Evolutionary conservation across 2,329 filamentous ascomycete genomes (phyloP), one percentile per base, ranked within the genome.

Genomic region (Venturia aucupariae): DNA sequence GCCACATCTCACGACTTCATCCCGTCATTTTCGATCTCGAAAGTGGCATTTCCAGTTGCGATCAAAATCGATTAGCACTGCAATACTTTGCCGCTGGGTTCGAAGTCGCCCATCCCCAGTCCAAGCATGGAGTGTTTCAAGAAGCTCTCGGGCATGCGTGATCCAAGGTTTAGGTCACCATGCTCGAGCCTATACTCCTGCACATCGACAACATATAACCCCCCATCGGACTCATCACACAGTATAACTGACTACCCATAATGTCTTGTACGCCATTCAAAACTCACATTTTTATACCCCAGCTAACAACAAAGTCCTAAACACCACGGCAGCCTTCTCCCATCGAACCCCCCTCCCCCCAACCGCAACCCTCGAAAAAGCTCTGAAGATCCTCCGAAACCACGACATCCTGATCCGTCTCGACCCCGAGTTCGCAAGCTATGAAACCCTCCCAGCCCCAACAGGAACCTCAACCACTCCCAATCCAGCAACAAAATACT

Each of bases 331-430:
- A 13, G 72, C 66, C 10, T 70, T 75, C 15, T 69, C 71, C 67
- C 73, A 75, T 66, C 68, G 72, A 60, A 75, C 73, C 22, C 70
- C 69, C 32, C 69, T 76, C 35, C 73, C 73, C 1, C 48, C 67
- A 8, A 64, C 67, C n/a, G 70, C 68, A 1, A 67, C 69, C 22
- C 69, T 70, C 62, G 61, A 65, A 11, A 46, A 66, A 4, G 72
- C 70, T 3, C 65, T 74, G 44, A 24, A 65, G 1, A 64, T 64
- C 30, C 70, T 75, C 13, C 72, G 74, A 51, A 71, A 75, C 68
- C 74, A 75, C 66, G 73, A 74, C 64, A 66, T 75, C 41, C 69
- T 75, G 30, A 73, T 75, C 62, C 70, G 69, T 0, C 71, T 76
- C 66, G 74, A 76, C 62, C 73, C 74, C 11, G 74, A 75, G 65